Conservation (phyloP, 2,329 filamentous ascomycete species). For the Teratosphaeria pseudoeucalypti region DNA sequence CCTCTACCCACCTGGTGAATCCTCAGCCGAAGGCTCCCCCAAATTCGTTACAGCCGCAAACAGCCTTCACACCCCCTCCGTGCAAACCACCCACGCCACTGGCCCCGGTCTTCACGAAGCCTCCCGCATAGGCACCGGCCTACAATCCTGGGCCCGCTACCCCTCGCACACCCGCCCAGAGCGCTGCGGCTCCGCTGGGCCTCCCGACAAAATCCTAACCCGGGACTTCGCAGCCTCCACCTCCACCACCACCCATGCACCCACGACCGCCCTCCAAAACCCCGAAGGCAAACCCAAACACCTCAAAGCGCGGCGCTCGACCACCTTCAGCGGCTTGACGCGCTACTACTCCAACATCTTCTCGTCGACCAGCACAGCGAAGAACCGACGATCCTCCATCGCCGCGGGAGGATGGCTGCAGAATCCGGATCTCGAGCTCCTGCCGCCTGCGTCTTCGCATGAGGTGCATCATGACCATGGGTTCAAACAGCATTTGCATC, state of each 20-base stretch:
- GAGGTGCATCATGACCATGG: constrained; percentile 7
- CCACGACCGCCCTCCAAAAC: background rate
- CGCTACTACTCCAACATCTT: constrained; percentile 38
- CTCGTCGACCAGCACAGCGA: constrained; percentile 30
- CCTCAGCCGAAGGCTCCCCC: background rate
- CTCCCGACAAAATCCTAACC: constrained; percentile 28
- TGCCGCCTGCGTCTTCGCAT: constrained; percentile 21
- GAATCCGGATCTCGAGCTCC: constrained; percentile 38
- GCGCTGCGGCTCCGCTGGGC: constrained; percentile 30
- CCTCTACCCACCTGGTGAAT: background rate
- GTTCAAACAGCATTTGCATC: constrained; percentile 11
- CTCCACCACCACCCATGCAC: background rate
- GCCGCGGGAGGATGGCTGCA: constrained; percentile 32
- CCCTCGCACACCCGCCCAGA: constrained; percentile 36
- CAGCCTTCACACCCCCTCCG: background rate
- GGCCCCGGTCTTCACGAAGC: background rate
- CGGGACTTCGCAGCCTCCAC: constrained; percentile 31
- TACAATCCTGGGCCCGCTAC: constrained; percentile 35
- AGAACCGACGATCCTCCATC: constrained; percentile 36
- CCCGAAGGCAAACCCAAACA: constrained; percentile 5
- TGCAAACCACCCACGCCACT: background rate
- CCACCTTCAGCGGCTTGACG: constrained; percentile 32
- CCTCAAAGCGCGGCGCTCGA: constrained; percentile 22
- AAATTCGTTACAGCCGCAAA: background rate
- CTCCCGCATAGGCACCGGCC: constrained; percentile 15